Evolutionary conservation across 1,284 basidiomycete genomes (phyloP), one percentile per base, ranked within the genome.

Genomic region (Baeospora myosura): DNA sequence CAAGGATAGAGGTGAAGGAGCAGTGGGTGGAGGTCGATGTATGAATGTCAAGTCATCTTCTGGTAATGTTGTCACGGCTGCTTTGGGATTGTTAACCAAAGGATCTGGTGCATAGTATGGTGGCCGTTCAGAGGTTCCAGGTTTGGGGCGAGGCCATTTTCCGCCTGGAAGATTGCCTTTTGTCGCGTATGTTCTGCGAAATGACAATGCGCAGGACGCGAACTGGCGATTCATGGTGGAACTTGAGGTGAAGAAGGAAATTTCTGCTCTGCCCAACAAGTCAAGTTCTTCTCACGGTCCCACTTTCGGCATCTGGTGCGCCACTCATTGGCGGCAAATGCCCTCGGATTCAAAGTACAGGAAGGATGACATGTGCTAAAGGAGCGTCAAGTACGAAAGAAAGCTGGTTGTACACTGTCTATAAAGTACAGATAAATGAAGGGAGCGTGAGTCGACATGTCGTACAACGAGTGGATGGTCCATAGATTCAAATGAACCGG

Each of bases 21-120:
- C 71, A 2, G 80, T 76, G 0, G 85, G 82, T 0, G 85, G 86
- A 20, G 82, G 82, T 32, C 86, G 78, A 57, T 84, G 82, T 46
- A 88, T 78, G 57, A 88, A 88, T 1, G 82, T 84, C 42, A 85
- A 58, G 46, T 68, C 63, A 42, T 72, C 69, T 44, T 76, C 76
- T 3, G 70, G 60, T 31, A 86, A 62, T 7, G 67, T 48, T n/a
- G 74, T 73, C 49, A 79, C 72, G 24, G 64, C 61, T 25, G 77
- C 78, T 33, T 72, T 68, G 12, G 77, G 69, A 46, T 71, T 74
- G 59, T 72, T 72, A 37, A 62, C 47, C 35, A 88, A 66, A 11
- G 86, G 85, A 55, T 88, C 83, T 10, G 73, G 71, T 17, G 74
- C 68, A 39, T 74, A 73, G 40, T 74, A 72, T 4, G 81, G 77